phyloP scores from a whole-genome alignment of 768 basidiomycete genomes.

The Auricularia sp. region DNA sequence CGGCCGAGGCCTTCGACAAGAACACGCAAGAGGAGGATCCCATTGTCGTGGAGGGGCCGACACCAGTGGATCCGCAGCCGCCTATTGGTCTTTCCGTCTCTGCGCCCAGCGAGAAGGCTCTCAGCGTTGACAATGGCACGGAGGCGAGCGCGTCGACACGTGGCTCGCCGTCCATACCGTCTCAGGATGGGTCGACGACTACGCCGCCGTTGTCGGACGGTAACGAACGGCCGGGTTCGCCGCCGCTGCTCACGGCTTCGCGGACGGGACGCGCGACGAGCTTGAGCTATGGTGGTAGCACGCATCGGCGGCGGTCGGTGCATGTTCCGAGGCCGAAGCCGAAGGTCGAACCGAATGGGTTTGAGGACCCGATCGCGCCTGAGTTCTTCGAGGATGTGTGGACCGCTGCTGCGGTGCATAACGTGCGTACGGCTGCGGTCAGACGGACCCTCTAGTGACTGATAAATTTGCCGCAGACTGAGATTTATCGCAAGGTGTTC shows the following conservation, averaged over 20 bases:
- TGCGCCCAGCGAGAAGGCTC: not conserved
- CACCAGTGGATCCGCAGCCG: not conserved
- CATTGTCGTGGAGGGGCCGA: not conserved
- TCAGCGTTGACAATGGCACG: not conserved
- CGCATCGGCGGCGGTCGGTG: not conserved
- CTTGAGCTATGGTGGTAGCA: not conserved
- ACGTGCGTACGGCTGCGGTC: slow-evolving; percentile 41
- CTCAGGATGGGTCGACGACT: not conserved
- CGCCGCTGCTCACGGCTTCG: not conserved
- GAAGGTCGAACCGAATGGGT: slow-evolving; percentile 59
- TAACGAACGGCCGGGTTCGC: not conserved
- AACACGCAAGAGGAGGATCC: slow-evolving; percentile 11
- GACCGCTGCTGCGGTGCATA: slow-evolving; percentile 78
- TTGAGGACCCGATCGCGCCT: slow-evolving; percentile 83
- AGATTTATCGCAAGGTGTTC: slow-evolving; percentile 93
- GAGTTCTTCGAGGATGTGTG: slow-evolving; percentile 86
- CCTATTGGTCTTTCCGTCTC: not conserved
- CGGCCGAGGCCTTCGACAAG: slow-evolving; percentile 47
- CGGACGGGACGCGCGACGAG: not conserved
- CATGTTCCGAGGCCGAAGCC: slow-evolving; percentile 42
- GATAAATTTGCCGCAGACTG: slow-evolving; percentile 46
- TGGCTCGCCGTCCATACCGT: not conserved
- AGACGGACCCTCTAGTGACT: slow-evolving; percentile 1
- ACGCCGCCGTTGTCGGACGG: not conserved
- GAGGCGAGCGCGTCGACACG: not conserved